These are phyloP conservation scores for Teratosphaeria destructans DNA, from an alignment of 2,329 filamentous ascomycete species.

Conservation along the genomic window DNA sequence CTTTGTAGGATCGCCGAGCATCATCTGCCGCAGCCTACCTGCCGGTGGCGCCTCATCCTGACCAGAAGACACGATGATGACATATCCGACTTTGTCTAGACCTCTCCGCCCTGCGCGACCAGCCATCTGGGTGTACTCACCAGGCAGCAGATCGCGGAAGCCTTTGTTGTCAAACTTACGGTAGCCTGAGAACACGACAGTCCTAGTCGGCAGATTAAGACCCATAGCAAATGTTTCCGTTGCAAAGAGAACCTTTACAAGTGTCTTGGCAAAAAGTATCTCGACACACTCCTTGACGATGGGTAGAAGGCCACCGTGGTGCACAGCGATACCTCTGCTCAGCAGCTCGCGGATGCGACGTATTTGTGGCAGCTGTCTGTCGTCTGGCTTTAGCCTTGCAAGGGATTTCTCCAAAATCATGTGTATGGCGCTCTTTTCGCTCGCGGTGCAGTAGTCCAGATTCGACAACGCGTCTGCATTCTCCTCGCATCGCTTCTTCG, in stretches of 20 bases:
- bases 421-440: slow-evolving; percentile 92
- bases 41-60: slow-evolving; percentile 82
- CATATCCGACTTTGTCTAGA: slow-evolving; percentile 81
- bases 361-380: slow-evolving; percentile 84
- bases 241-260: slow-evolving; percentile 94
- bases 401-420: slow-evolving; percentile 97
- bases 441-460: slow-evolving; percentile 84
- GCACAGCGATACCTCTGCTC: slow-evolving; percentile 81
- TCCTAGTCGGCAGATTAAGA: slow-evolving; percentile 86
- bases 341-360: slow-evolving; percentile 76
- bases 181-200: slow-evolving; percentile 94
- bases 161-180: slow-evolving; percentile 89
- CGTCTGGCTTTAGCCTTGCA: slow-evolving; percentile 80
- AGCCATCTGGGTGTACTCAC: slow-evolving; percentile 98
- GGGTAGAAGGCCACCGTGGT: slow-evolving; percentile 85
- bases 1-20: slow-evolving; percentile 89
- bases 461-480: slow-evolving; percentile 93
- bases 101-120: slow-evolving; percentile 88
- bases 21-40: slow-evolving; percentile 78
- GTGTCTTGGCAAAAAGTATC: slow-evolving; percentile 84
- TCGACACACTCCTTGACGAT: slow-evolving; percentile 98
- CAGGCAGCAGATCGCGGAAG: slow-evolving; percentile 83
- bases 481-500: slow-evolving; percentile 93
- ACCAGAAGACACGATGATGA: slow-evolving; percentile 78
- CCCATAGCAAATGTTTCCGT: slow-evolving; percentile 99